Base-by-base conservation (phyloP, 306 rosid species). In the Argentina anserina region DNA sequence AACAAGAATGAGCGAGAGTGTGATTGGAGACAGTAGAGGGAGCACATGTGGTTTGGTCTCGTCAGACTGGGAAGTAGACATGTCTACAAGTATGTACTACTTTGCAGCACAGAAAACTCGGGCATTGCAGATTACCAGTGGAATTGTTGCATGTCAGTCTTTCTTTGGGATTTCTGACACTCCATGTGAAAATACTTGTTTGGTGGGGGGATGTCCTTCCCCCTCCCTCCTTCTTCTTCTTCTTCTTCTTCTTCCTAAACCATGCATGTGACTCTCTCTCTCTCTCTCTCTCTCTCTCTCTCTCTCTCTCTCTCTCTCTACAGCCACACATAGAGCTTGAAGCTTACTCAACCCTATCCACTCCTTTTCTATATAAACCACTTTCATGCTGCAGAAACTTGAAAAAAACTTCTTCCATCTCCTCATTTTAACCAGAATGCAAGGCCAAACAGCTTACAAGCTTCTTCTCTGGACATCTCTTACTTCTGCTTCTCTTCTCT, bases 381-480 rank as follows among this genome's bases (percentile, higher is more conserved):
- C 34, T 41, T 5, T 14, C 9, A 49, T 18, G 14, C 61, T 6
- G 36, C 37, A 28, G 18, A 58, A 58, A 28, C 39, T 25, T 5
- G 18, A 25, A 59, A 13, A 13, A 29, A 42, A 36, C 73, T 5
- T 9, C 49, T 21, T 41, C 58, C 45, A 12, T 9, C 37, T 6
- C 3, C 21, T 46, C 64, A 23, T 8, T 49, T 49, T 21, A 13
- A 33, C 6, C 21, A 65, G 52, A 75, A 80, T 75, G 83, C 74
- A 56, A 14, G 34, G 26, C 39, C 80, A 75, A 56, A 12, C 73
- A 63, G 56, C 80, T 70, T 70, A 34, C 77, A 70, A 70, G 50
- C 76, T 80, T 71, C 64, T 64, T 37, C 55, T 80, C 65, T 65
- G 56, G 65, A 29, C 42, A 23, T 56, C 64, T 59, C 58, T 80